Percentiles rank a stretch among this genome's conserved stretches.
Evolutionary conservation across 2,329 filamentous ascomycete genomes (phyloP).

Genomic region (Rosellinia necatrix): DNA sequence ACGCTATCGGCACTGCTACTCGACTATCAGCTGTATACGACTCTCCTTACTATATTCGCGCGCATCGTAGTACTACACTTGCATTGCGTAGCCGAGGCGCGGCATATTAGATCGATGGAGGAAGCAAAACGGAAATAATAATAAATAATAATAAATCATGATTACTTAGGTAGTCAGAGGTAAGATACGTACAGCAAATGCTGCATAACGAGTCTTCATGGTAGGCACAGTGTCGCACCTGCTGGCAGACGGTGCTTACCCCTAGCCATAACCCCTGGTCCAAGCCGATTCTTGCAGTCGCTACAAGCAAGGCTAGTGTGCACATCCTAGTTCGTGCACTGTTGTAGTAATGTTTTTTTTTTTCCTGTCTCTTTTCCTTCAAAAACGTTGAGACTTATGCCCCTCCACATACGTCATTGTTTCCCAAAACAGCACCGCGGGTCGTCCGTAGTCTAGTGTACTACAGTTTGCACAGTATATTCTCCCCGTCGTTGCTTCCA

Average conservation of each 20-base stretch:
- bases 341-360: neutral
- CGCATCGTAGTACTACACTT: too few relatives aligned
- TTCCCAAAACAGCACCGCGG: conserved; percentile 16
- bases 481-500: too few relatives aligned
- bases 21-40: conserved; percentile 1
- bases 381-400: neutral
- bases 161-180: too few relatives aligned
- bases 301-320: too few relatives aligned
- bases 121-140: neutral
- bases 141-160: too few relatives aligned
- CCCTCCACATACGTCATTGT: conserved; percentile 23
- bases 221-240: neutral
- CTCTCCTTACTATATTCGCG: conserved; percentile 4
- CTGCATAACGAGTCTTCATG: neutral
- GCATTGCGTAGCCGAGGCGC: conserved; percentile 13
- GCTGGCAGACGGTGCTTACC: too few relatives aligned
- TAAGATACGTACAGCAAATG: neutral
- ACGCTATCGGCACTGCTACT: conserved; percentile 1
- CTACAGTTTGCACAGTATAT: too few relatives aligned
- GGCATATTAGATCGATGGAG: conserved; percentile 1
- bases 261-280: too few relatives aligned
- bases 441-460: neutral
- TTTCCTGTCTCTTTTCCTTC: neutral
- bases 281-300: too few relatives aligned
- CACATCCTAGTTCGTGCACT: too few relatives aligned